Evolutionary conservation across 495 filamentous ascomycete genomes (phyloP).

Genomic region (Daldinia bambusicola): DNA sequence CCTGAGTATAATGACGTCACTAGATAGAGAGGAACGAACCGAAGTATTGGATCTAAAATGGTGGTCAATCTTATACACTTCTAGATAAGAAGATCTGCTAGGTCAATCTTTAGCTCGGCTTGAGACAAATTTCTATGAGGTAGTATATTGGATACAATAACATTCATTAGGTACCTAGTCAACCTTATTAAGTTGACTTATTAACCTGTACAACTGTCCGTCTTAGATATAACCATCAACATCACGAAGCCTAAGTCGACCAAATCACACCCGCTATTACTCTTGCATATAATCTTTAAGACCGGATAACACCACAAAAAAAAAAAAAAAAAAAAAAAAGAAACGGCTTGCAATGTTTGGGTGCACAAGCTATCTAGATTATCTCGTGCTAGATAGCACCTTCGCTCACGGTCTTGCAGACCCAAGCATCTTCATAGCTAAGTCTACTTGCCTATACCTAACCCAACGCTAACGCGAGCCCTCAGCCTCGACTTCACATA

Average conservation of each 20-base stretch:
- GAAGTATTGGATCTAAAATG: neutral
- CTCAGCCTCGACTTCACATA: neutral
- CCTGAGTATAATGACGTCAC: constrained; percentile 25
- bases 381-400: constrained; percentile 2
- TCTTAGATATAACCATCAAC: too few relatives aligned
- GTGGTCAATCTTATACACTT: neutral
- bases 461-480: neutral
- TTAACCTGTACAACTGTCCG: too few relatives aligned
- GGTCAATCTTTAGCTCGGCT: neutral
- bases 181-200: too few relatives aligned
- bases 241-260: neutral
- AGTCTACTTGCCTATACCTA: too few relatives aligned
- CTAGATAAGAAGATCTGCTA: neutral
- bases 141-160: neutral
- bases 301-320: neutral
- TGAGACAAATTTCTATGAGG: neutral
- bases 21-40: neutral
- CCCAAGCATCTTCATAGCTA: neutral
- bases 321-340: too few relatives aligned
- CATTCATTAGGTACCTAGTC: too few relatives aligned
- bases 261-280: neutral
- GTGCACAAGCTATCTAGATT: constrained; percentile 13
- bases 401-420: constrained; percentile 3
- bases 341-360: neutral
- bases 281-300: neutral